Conservation (phyloP, 306 rosid genomes). For the Sicyos edulis region DNA sequence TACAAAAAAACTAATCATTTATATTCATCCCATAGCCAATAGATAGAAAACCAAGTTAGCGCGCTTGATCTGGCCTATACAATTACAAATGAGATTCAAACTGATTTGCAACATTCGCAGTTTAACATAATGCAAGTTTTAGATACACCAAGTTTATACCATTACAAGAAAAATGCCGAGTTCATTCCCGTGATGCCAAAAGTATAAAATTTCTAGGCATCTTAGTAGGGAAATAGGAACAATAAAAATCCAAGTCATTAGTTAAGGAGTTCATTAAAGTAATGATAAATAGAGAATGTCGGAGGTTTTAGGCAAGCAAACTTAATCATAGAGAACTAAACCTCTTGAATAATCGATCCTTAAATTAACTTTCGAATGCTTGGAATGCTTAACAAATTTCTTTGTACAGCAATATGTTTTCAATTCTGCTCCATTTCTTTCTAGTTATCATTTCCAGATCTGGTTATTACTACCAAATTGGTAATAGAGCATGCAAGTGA, state of each 20-base stretch:
- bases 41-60: conserved; percentile 8
- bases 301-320: neutral
- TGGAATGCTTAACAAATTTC: too few relatives aligned
- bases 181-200: neutral
- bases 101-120: neutral
- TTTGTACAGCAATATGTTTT: neutral
- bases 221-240: neutral
- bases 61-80: neutral
- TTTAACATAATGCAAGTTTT: neutral
- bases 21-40: neutral
- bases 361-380: neutral
- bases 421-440: neutral
- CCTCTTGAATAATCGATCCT: neutral
- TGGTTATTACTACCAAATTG: neutral
- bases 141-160: neutral
- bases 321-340: neutral
- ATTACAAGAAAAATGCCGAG: neutral
- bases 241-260: neutral
- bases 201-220: neutral
- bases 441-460: neutral
- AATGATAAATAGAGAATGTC: neutral
- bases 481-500: neutral
- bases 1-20: neutral
- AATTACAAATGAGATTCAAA: neutral
- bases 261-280: neutral